Base-by-base conservation (phyloP, 1,284 basidiomycete genomes). In the Malassezia japonica region DNA sequence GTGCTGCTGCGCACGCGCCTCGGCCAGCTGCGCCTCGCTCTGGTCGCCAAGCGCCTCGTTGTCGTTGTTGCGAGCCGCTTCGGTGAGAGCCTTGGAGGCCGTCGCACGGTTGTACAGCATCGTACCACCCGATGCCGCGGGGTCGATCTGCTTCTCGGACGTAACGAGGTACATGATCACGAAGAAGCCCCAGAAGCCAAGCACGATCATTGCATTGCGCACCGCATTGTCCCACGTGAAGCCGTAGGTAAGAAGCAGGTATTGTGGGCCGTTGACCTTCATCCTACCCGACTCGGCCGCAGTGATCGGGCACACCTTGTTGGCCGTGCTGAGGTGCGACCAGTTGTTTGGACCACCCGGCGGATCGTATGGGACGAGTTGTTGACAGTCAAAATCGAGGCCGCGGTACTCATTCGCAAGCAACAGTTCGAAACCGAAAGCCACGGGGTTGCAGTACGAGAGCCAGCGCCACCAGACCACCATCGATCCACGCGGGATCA, bases 401-500 rank as follows among this genome's bases (percentile, higher is more conserved):
- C 39, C 46, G 15, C 61, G 54, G 58, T 67, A 67, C 45, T 69
- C 66, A 59, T 69, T 69, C 6, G 63, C 47, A 15, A 69, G 52
- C 28, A 69, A 42, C 15, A 60, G 51, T 51, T 67, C 64, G 49
- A 69, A 69, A 15, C 53, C 61, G 34, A 60, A 69, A 1, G 60
- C 55, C 20, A 69, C 50, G 1, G 66, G 66, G 38, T 69, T 67
- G 55, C 56, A 58, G 55, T 67, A 69, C 7, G 46, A 52, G 10
- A 69, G 61, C 66, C 66, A 69, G 18, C 55, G 55, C 61, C 60
- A 65, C 66, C 66, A 69, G 7, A 52, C 34, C 10, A 55, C 55
- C 66, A 69, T 67, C 1, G 62, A 61, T 4, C 50, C 34, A 18
- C 64, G 78, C 1, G 83, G 83, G 56, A 86, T 80, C 51, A 83